Conservation (phyloP, 441 rosid species). For the Isatis lusitanica region DNA sequence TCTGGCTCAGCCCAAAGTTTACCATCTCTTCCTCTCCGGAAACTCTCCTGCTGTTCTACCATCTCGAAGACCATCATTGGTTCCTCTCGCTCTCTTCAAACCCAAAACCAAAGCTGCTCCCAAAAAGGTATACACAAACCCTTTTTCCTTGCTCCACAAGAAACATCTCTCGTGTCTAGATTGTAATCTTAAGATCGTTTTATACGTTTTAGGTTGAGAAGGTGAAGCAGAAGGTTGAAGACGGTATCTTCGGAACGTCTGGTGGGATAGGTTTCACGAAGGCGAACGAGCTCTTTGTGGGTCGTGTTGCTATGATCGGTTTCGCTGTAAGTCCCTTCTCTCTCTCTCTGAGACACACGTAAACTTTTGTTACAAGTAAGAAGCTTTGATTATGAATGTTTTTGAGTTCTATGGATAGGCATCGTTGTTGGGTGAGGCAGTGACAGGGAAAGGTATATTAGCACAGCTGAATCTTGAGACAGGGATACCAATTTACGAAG, state of each 20-base stretch:
- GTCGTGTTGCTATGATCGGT: conserved; percentile 97
- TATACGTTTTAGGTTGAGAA: conserved; percentile 41
- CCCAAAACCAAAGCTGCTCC: conserved; percentile 75
- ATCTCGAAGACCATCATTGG: conserved; percentile 32
- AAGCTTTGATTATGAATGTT: conserved; percentile 15
- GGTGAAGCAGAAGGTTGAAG: conserved; percentile 67
- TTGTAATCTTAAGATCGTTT: not conserved
- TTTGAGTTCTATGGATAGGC: conserved; percentile 48
- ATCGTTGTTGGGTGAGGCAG: conserved; percentile 76
- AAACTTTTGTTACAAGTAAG: conserved; percentile 3
- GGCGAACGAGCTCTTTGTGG: conserved; percentile 89
- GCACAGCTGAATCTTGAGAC: conserved; percentile 82
- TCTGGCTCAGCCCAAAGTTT: conserved; percentile 50
- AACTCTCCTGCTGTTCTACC: conserved; percentile 41
- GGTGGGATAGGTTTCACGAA: conserved; percentile 97
- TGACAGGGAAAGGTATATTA: conserved; percentile 90
- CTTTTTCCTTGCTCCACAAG: conserved; percentile 9
- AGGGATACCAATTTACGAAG: conserved; percentile 90
- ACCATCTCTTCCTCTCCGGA: conserved; percentile 46
- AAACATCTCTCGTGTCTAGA: not conserved
- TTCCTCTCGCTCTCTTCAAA: conserved; percentile 69
- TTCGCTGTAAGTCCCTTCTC: conserved; percentile 66
- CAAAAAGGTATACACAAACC: conserved; percentile 52
- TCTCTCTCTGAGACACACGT: not conserved
- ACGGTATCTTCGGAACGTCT: conserved; percentile 88